These are phyloP conservation scores for Herpotrichia juniperi DNA, from an alignment of 2,329 filamentous ascomycete species.

Conservation along the genomic window DNA sequence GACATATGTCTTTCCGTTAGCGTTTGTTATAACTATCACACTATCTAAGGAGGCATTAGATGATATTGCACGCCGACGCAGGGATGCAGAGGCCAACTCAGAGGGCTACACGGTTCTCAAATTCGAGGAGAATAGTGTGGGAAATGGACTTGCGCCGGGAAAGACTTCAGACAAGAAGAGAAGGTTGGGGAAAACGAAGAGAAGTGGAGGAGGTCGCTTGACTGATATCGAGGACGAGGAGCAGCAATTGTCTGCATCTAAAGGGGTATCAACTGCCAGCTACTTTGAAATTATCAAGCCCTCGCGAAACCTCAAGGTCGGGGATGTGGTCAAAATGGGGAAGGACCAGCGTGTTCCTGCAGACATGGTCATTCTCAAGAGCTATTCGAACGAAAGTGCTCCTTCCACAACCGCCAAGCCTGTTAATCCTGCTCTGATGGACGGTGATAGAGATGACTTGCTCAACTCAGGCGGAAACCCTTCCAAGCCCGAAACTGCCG, in stretches of 20 bases:
- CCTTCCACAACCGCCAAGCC: conserved; percentile 9
- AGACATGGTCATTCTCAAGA: conserved; percentile 92
- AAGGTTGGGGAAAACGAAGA: conserved; percentile 39
- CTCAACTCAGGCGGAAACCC: conserved; percentile 21
- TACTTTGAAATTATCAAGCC: conserved; percentile 75
- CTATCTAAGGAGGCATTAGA: conserved; percentile 95
- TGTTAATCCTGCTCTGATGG: conserved; percentile 23
- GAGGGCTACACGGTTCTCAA: conserved; percentile 82
- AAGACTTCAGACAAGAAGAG: conserved; percentile 35
- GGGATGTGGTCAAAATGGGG: conserved; percentile 89
- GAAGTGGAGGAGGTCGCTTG: conserved; percentile 52
- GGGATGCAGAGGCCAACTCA: conserved; percentile 93
- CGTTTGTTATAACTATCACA: conserved; percentile 89
- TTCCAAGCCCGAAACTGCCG: conserved; percentile 19
- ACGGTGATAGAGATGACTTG: conserved; percentile 11
- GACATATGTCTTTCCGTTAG: conserved; percentile 90
- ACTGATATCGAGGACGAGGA: conserved; percentile 76
- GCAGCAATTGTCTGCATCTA: conserved; percentile 51
- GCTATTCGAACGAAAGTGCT: conserved; percentile 56
- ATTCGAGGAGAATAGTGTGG: conserved; percentile 65
- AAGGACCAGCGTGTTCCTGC: conserved; percentile 95
- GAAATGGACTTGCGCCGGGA: conserved; percentile 40
- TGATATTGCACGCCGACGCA: conserved; percentile 82
- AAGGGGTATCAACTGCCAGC: conserved; percentile 52
- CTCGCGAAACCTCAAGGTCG: conserved; percentile 88